These are phyloP conservation scores for Mortierella sp. DNA, from an alignment of 371 early-diverging fungal species.

Conservation along the genomic window DNA sequence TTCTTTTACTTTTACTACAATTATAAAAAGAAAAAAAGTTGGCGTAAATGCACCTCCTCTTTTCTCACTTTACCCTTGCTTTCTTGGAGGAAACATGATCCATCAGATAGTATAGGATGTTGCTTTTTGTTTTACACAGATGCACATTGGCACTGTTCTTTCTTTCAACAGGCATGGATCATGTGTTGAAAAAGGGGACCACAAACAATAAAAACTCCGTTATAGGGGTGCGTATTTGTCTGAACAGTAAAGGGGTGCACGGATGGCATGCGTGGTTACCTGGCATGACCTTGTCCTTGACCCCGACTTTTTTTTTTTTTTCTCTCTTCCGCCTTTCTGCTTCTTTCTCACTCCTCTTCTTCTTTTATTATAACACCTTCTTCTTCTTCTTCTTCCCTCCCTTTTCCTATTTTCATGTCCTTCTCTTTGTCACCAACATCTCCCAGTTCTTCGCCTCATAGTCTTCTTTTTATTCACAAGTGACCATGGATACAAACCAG, in stretches of 20 bases:
- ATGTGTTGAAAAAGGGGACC: constrained; percentile 11
- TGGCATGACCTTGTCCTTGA: constrained; percentile 3
- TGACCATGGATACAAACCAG: constrained; percentile 8
- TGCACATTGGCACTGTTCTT: background rate
- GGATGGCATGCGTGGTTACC: background rate
- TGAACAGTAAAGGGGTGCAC: background rate
- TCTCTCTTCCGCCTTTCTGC: background rate
- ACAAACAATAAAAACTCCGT: background rate
- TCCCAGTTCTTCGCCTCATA: background rate
- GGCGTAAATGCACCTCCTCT: no score
- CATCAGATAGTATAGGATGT: no score
- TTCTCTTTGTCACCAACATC: background rate
- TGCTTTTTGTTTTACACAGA: no score
- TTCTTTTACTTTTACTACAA: background rate
- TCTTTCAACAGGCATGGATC: background rate
- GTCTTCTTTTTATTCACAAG: background rate
- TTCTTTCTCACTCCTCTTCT: background rate
- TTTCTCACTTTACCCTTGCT: background rate
- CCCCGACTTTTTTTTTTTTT: background rate
- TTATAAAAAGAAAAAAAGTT: background rate
- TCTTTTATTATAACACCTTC: no score
- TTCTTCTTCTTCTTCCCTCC: background rate
- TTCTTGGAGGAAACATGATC: no score
- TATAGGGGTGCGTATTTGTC: background rate
- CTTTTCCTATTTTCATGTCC: background rate